Conservation (phyloP, 345 rosid species). For the Schrenkiella parvula region DNA sequence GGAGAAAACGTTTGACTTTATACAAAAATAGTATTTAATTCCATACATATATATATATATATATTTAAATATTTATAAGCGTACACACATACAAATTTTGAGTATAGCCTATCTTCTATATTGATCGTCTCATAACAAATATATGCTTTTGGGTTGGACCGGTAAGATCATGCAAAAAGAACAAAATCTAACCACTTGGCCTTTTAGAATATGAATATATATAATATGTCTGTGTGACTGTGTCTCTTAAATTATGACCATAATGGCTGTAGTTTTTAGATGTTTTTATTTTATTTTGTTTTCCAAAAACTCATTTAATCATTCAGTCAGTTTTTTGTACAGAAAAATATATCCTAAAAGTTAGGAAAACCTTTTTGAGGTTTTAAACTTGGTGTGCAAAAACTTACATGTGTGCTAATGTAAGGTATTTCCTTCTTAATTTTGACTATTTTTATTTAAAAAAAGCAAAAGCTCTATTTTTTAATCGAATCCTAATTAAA, state of each 20-base stretch:
- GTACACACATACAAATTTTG: not conserved
- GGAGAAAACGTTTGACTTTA: conserved; percentile 29
- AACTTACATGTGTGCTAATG: not conserved
- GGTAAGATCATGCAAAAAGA: conserved; percentile 22
- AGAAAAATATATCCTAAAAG: not conserved
- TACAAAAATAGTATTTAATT: not conserved
- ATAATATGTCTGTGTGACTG: not conserved
- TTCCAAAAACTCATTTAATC: not conserved
- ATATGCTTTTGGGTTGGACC: conserved; percentile 14
- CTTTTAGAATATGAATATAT: conserved; percentile 4
- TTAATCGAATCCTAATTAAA: too few relatives aligned
- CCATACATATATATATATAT: not conserved
- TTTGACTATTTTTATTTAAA: not conserved
- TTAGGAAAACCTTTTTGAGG: not conserved
- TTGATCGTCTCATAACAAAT: not conserved
- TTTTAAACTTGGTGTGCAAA: not conserved
- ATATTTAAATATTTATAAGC: too few relatives aligned
- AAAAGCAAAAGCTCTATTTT: not conserved
- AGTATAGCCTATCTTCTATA: conserved; percentile 12
- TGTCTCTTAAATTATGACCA: not conserved
- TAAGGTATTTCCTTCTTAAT: not conserved
- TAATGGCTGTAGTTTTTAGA: not conserved
- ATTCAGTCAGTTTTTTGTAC: not conserved
- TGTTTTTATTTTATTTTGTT: not conserved
- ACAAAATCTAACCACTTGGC: conserved; percentile 28